Evolutionary conservation across 306 rosid genomes (phyloP), one percentile per base, ranked within the genome.

Genomic region (Sechiopsis laciniata): DNA sequence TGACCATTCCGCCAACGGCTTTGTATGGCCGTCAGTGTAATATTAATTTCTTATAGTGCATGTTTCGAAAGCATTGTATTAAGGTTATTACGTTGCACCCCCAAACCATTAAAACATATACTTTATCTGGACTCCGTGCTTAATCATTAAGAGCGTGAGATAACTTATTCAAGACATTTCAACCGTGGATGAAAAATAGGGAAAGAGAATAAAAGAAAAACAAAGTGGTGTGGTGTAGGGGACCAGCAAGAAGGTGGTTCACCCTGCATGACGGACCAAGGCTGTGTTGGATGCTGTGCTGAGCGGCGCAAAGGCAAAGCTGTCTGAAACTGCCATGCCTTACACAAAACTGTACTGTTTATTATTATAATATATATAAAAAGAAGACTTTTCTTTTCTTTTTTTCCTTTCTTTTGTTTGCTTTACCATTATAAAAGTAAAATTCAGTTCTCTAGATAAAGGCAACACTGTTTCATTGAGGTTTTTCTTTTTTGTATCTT

Each of bases 291-390:
- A 12, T 12, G 40, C 55, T 45, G 73, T 13, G 73, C 56, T 67
- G 56, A 71, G 50, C 74, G 74, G 74, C 74, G 74, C 74, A 51
- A 52, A 24, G 58, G 60, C 58, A 53, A 71, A 51, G 55, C 61
- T 71, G 74, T 71, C 74, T 60, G 74, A 50, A 71, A 53, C 74
- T 71, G 74, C 60, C 74, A 51, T 71, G 74, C 12, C 73, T 46
- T 20, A 10, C 24, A 51, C 74, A 16, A 7, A 50, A 22, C 19
- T 15, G 24, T 50, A 15, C 59, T 15, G 0, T 71, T 3, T 57
- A 57, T 8, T 21, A 21, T 32, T 32, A 2, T 32, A 1, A 32
- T 32, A 32, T 32, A 32, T 4, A 32, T 32, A 32, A 32, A 32
- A 32, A 32, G 37, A 5, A 10, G 32, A 10, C 35, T 21, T 13